Base-by-base conservation (phyloP, 768 basidiomycete species). In the Auricularia cornea region DNA sequence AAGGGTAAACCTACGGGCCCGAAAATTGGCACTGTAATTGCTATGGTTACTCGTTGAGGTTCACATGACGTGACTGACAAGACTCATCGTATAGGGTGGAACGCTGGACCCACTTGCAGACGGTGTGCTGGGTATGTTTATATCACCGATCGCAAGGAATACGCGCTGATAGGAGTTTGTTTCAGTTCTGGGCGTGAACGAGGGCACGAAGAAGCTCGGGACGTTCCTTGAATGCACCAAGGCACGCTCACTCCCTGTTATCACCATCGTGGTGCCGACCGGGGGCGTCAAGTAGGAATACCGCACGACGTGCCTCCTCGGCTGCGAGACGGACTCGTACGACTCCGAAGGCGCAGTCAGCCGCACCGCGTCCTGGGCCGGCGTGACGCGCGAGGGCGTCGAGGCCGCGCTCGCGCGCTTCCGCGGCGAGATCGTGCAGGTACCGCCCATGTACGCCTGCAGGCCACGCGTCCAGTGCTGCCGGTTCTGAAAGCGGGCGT, bases 91-190 rank as follows among this genome's bases (percentile, higher is more conserved):
- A 1, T 92, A 94, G 74, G 94, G 94, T 30, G 94, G 97, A 3
- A 99, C 97, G 3, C 78, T 99, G 59, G 97, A 99, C 77, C 97
- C 97, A 18, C 80, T 98, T 38, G 97, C 97, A 4, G 93, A 97
- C 73, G 96, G 96, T 52, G 93, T 97, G 18, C 78, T 98, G 66
- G 92, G 94, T 94, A 71, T 68, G 80, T 68, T n/a, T n/a, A n/a
- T n/a, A n/a, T n/a, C n/a, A n/a, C n/a, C n/a, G n/a, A n/a, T n/a
- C n/a, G n/a, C n/a, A n/a, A n/a, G n/a, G n/a, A n/a, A n/a, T n/a
- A n/a, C n/a, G n/a, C n/a, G n/a, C n/a, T n/a, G n/a, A n/a, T n/a
- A n/a, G 20, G 41, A 2, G 8, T 10, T 18, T 41, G 10, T n/a
- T n/a, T n/a, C n/a, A 97, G 96, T 98, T 44, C 80, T 99, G 59